phyloP scores from a whole-genome alignment of 176 grass and related monocot genomes.

The Sorghum bicolor region Sorghum_bicolor_NCBIv3 NC_012875.2:3780501-3781000 shows the following conservation, averaged over 20 bases:
- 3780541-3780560: no score
- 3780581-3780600: no score
- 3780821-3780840: not conserved
- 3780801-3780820: not conserved
- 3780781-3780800: not conserved
- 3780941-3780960: not conserved
- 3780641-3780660: not conserved
- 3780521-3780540: no score
- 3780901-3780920: not conserved
- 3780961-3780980: not conserved
- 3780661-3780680: not conserved
- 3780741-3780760: slow-evolving; percentile 22
- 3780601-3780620: not conserved
- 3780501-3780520: no score
- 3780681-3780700: no score
- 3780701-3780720: slow-evolving; percentile 19
- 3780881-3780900: not conserved
- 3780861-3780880: not conserved
- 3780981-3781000: not conserved
- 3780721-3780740: slow-evolving; percentile 34
- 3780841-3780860: slow-evolving; percentile 23
- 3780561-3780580: no score
- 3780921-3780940: not conserved
- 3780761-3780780: slow-evolving; percentile 28
- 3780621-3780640: not conserved